These are phyloP conservation scores for Toxicodendron radicans DNA, from an alignment of 345 rosid genomes.

Conservation along the genomic window DNA sequence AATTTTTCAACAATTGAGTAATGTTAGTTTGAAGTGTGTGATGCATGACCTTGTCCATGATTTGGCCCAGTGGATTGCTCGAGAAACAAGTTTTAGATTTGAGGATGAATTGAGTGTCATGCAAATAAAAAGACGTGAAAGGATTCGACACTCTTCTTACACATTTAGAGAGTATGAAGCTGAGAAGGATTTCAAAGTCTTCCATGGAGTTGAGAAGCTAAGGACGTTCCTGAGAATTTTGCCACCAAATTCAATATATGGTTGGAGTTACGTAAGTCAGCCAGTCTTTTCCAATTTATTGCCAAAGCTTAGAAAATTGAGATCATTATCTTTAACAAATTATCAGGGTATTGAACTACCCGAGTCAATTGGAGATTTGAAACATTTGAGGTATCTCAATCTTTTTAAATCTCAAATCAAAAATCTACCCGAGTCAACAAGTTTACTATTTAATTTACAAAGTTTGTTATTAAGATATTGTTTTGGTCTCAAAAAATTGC, in stretches of 20 bases:
- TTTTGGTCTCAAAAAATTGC: not conserved
- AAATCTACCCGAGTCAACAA: not conserved
- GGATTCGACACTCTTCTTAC: too few species aligned
- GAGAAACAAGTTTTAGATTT: conserved; percentile 1
- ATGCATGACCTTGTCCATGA: conserved; percentile 5
- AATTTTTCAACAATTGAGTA: too few species aligned
- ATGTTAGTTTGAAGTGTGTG: not conserved
- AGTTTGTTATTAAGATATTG: not conserved
- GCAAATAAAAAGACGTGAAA: too few species aligned
- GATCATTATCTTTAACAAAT: not conserved
- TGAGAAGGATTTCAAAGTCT: too few species aligned
- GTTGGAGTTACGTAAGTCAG: not conserved
- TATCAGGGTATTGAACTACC: not conserved
- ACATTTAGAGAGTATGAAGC: too few species aligned
- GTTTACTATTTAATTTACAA: not conserved
- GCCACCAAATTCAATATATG: too few species aligned
- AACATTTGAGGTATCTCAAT: not conserved
- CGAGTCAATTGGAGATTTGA: not conserved
- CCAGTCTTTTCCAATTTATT: not conserved
- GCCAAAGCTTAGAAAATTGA: not conserved
- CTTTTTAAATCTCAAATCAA: not conserved
- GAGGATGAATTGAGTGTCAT: not conserved
- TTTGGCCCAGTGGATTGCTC: not conserved
- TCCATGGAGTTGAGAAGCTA: too few species aligned
- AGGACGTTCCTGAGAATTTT: too few species aligned